A percentile compares a stretch with the other conserved stretches of the same genome.
phyloP scores from a whole-genome alignment of 176 grass and related monocot species.

The Echinochloa phyllopogon region DNA sequence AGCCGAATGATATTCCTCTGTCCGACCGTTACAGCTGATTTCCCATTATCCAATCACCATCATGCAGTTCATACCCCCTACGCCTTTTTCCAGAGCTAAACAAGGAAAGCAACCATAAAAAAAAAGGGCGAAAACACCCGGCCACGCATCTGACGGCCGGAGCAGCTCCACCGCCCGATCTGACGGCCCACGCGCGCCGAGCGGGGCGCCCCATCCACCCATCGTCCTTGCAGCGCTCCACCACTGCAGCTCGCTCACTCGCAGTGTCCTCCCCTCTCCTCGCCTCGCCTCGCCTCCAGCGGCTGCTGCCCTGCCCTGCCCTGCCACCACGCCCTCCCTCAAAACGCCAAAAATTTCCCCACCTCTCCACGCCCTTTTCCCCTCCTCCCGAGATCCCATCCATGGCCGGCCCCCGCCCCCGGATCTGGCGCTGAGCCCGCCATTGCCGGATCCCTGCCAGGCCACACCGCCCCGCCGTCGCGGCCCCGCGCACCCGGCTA shows the following conservation, averaged over 20 bases:
- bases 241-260: constrained; percentile 20
- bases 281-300: neutral
- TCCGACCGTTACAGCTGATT: constrained; percentile 42
- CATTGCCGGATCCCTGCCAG: constrained; percentile 49
- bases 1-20: neutral
- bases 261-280: constrained; percentile 21
- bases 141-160: neutral
- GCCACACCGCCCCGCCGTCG: constrained; percentile 15
- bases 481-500: neutral
- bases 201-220: no score
- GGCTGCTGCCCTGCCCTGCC: constrained; percentile 13
- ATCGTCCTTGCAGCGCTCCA: constrained; percentile 21
- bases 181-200: neutral
- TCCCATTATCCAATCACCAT: constrained; percentile 41
- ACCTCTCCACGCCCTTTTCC: constrained; percentile 39
- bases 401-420: constrained; percentile 52
- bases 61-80: constrained; percentile 33
- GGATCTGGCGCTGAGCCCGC: constrained; percentile 58
- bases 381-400: constrained; percentile 55
- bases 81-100: constrained; percentile 6
- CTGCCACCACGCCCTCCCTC: constrained; percentile 24
- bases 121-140: neutral
- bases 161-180: neutral
- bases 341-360: constrained; percentile 49
- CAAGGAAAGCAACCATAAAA: neutral